A percentile compares a stretch with the other conserved stretches of the same genome.
phyloP scores from a whole-genome alignment of 139 green algal genomes.

The Coelastrella sp. region DNA sequence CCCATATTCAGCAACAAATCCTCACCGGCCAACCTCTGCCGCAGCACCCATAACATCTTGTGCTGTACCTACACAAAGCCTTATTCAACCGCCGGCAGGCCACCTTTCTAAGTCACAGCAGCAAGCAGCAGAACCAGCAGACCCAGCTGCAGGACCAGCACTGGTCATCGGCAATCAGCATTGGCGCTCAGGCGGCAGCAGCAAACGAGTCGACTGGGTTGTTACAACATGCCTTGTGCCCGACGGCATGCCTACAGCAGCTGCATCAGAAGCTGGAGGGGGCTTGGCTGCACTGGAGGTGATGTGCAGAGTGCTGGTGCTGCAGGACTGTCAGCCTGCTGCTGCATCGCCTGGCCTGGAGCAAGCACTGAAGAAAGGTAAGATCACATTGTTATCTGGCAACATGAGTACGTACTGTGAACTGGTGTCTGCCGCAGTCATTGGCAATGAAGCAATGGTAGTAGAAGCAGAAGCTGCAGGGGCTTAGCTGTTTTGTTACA shows the following conservation, averaged over 20 bases:
- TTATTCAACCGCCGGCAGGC: no score
- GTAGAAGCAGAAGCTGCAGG: not conserved
- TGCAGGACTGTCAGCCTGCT: constrained; percentile 14
- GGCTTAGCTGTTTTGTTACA: not conserved
- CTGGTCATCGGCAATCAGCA: not conserved
- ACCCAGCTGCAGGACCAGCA: not conserved
- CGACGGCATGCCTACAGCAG: constrained; percentile 12
- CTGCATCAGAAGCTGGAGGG: constrained; percentile 8
- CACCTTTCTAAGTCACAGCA: no score
- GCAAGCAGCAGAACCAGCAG: not conserved
- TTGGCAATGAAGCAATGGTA: not conserved
- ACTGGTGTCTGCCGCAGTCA: not conserved
- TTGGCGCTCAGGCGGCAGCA: not conserved
- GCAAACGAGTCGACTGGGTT: not conserved
- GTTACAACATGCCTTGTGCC: constrained; percentile 18
- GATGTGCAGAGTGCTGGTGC: constrained; percentile 23
- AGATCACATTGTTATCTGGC: not conserved
- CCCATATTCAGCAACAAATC: no score
- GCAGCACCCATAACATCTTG: no score
- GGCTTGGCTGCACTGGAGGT: constrained; percentile 18
- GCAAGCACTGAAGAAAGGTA: constrained; percentile 17
- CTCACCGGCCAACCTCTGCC: no score
- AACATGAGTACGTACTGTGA: not conserved
- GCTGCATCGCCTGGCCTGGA: not conserved
- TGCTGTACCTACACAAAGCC: no score